Evolutionary conservation across 116 monocot genomes (phyloP).

Genomic region (Papilionanthe hybrid): DNA sequence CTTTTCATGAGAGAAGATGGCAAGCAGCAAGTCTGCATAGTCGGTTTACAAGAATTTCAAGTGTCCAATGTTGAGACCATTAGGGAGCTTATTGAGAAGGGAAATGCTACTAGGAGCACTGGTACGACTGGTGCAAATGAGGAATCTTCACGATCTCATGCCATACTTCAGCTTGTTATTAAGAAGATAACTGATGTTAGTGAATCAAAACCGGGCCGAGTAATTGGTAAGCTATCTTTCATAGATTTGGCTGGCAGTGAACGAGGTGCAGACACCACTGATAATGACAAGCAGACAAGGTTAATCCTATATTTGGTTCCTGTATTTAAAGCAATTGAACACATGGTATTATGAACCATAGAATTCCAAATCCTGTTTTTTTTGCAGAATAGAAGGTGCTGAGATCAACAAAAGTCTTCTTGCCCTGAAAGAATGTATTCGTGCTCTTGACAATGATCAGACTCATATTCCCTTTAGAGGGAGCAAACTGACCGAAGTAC

Average conservation of each 20-base stretch:
- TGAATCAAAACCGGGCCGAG: constrained; percentile 69
- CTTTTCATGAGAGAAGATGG: constrained; percentile 99
- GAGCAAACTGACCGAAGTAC: constrained; percentile 95
- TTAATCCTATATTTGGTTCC: constrained; percentile 5
- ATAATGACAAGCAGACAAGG: constrained; percentile 99
- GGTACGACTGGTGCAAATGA: constrained; percentile 99
- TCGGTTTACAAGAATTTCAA: constrained; percentile 84
- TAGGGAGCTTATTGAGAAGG: constrained; percentile 84
- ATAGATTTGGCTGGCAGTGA: constrained; percentile 99
- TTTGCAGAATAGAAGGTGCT: constrained; percentile 97
- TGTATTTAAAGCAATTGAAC: neutral
- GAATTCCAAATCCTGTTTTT: neutral
- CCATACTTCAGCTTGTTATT: constrained; percentile 98
- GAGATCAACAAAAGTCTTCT: constrained; percentile 99
- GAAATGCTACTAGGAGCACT: constrained; percentile 92
- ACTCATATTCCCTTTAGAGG: constrained; percentile 98
- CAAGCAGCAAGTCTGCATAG: constrained; percentile 98
- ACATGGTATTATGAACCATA: neutral
- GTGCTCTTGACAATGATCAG: constrained; percentile 96
- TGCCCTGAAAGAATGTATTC: constrained; percentile 96
- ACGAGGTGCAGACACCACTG: constrained; percentile 98
- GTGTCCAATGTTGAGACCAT: constrained; percentile 83
- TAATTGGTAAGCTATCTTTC: constrained; percentile 88
- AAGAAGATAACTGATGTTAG: constrained; percentile 66
- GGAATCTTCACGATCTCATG: constrained; percentile 99